Evolutionary conservation across 495 filamentous ascomycete genomes (phyloP).

Genomic region (Talaromyces thailandensis): DNA sequence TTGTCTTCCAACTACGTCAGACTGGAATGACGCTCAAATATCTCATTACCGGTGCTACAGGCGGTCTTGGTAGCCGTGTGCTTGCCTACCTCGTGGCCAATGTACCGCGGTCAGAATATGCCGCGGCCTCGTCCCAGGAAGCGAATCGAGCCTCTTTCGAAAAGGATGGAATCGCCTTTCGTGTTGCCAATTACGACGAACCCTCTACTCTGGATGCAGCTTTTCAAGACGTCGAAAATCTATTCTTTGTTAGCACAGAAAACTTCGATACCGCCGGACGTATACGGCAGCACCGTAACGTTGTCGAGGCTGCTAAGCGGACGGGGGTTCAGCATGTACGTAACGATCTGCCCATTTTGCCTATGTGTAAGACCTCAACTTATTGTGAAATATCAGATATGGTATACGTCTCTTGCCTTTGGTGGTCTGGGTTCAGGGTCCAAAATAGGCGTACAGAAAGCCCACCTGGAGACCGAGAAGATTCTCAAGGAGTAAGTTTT

Average conservation of each 20-base stretch:
- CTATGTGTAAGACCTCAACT: too few relatives aligned
- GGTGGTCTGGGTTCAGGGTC: conserved; percentile 34
- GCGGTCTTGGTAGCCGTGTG: conserved; percentile 32
- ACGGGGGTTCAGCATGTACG: conserved; percentile 31
- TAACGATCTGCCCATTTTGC: too few relatives aligned
- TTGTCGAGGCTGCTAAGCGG: conserved; percentile 37
- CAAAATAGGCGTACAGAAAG: conserved; percentile 32
- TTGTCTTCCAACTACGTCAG: too few relatives aligned
- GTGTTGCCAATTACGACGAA: conserved; percentile 32
- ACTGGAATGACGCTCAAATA: conserved; percentile 35
- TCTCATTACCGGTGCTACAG: conserved; percentile 42
- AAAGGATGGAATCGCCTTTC: conserved; percentile 34
- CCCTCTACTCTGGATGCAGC: conserved; percentile 24
- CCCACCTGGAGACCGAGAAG: conserved; percentile 39
- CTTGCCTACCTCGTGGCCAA: conserved; percentile 29
- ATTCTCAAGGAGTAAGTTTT: conserved; percentile 31
- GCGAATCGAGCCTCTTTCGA: conserved; percentile 28
- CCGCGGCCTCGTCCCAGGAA: conserved; percentile 31
- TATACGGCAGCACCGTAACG: conserved; percentile 31
- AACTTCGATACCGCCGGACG: conserved; percentile 36
- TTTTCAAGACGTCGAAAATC: conserved; percentile 38
- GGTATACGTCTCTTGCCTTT: conserved; percentile 45
- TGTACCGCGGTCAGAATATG: conserved; percentile 24
- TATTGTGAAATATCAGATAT: conserved; percentile 19
- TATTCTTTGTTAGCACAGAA: conserved; percentile 42